A percentile compares a stretch with the other conserved stretches of the same genome.
Conservation (phyloP, 441 rosid species). For the Jatropha podagrica region DNA sequence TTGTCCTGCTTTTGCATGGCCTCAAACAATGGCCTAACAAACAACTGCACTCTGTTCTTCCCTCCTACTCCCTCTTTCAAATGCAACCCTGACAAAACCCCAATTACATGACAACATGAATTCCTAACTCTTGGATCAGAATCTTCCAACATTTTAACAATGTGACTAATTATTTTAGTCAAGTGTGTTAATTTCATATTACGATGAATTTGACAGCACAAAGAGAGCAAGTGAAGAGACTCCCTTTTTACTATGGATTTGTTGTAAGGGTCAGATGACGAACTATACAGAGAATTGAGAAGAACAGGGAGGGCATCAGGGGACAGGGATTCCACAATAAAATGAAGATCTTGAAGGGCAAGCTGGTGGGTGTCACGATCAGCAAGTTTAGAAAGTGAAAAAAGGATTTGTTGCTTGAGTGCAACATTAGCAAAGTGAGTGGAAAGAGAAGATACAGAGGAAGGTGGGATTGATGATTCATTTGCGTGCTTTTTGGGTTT, state of each 20-base stretch:
- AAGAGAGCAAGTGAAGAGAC: constrained; percentile 58
- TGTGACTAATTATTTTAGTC: constrained; percentile 56
- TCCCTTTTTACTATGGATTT: constrained; percentile 78
- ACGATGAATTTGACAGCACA: constrained; percentile 49
- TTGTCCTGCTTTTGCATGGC: constrained; percentile 81
- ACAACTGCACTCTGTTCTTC: constrained; percentile 51
- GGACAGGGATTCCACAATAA: constrained; percentile 52
- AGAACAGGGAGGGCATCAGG: constrained; percentile 67
- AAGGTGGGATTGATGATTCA: constrained; percentile 21
- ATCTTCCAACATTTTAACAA: constrained; percentile 62
- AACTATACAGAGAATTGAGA: constrained; percentile 66
- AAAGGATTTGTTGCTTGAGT: constrained; percentile 67
- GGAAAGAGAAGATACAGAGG: constrained; percentile 43
- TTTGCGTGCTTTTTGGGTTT: constrained; percentile 32
- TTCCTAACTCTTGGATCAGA: constrained; percentile 73
- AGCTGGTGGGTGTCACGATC: constrained; percentile 78
- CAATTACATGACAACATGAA: constrained; percentile 65
- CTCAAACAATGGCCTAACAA: constrained; percentile 67
- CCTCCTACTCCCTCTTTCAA: constrained; percentile 40
- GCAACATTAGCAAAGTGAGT: constrained; percentile 75
- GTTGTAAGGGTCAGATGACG: constrained; percentile 41
- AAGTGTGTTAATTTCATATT: constrained; percentile 54
- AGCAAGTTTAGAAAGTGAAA: constrained; percentile 75
- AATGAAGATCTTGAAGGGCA: constrained; percentile 77
- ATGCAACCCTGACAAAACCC: constrained; percentile 56